Conservation (phyloP, 495 filamentous ascomycete genomes). For the Aspergillus campestris region DNA sequence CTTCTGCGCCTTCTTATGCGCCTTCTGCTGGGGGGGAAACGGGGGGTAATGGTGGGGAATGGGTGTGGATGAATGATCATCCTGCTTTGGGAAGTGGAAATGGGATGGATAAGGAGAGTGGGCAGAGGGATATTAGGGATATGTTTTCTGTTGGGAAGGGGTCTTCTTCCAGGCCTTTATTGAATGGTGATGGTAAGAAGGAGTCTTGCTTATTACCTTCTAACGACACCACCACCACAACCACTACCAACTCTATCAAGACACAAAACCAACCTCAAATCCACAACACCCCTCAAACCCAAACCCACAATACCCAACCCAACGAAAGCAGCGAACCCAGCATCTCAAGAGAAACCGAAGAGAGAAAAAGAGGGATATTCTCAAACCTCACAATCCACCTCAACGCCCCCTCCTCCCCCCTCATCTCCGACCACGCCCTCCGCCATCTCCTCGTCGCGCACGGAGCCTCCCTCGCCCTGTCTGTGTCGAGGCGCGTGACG, state of each 20-base stretch:
- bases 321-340: too few relatives aligned
- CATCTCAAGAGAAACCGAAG: too few relatives aligned
- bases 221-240: background rate
- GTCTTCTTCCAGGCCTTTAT: conserved; percentile 9
- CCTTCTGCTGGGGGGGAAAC: too few relatives aligned
- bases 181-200: conserved; percentile 8
- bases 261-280: background rate
- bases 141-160: conserved; percentile 26
- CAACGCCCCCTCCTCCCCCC: conserved; percentile 77
- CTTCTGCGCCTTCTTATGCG: conserved; percentile 3
- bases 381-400: conserved; percentile 65
- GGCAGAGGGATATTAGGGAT: conserved; percentile 31
- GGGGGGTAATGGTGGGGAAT: conserved; percentile 10
- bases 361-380: conserved; percentile 47
- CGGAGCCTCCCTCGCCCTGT: conserved; percentile 60
- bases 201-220: background rate
- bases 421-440: conserved; percentile 77
- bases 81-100: background rate
- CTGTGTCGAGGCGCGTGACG: conserved; percentile 67
- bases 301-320: too few relatives aligned
- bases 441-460: conserved; percentile 67
- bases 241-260: too few relatives aligned
- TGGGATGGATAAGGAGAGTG: conserved; percentile 12
- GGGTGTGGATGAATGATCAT: conserved; percentile 8
- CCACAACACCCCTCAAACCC: background rate